Evolutionary conservation across 148 eudicot genomes (phyloP), one percentile per base, ranked within the genome.

Genomic region (Gaultheria prostrata): DNA sequence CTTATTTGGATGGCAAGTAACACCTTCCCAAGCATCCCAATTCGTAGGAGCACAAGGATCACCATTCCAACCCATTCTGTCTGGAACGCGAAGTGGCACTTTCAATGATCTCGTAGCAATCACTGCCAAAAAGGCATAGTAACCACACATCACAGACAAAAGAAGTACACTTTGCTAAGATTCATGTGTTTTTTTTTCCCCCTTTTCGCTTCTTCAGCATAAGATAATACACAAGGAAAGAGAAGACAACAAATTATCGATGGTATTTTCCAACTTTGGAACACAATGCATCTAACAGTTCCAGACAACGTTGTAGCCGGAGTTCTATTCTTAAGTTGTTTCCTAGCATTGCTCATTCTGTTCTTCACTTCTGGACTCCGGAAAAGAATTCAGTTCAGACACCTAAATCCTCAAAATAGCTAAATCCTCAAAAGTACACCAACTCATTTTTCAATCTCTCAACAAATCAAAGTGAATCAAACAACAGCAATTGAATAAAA

Each of bases 21-120:
- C 98, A 86, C 99, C 99, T 82, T 96, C 98, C 99, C 99, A 97
- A 11, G 99, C 98, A 93, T 93, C 95, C 99, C 99, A 97, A 53
- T 86, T 82, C 46, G 94, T 88, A 75, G 99, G 99, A 85, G 97
- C 94, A 83, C 99, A 97, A 67, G 99, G 99, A 87, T 97, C 99
- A 65, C 99, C 99, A 72, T 97, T 97, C 99, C 99, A 97, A 80
- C 99, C 99, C 99, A 97, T 97, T 88, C 99, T 91, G 65, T 87
- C 95, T 11, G 99, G 99, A 84, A 97, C 87, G 51, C 89, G 89
- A 61, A 97, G 94, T 1, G 99, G 93, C 83, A 91, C 96, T 84
- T 95, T 97, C 80, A 97, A 87, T 43, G 94, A 94, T 84, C 87
- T 90, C 99, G 95, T 97, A 70, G 99, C 99, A 84, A 88, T 69